Percentiles rank a stretch among this genome's conserved stretches.
Evolutionary conservation across 2,329 filamentous ascomycete genomes (phyloP).

Genomic region (Hypoxylon sp.): DNA sequence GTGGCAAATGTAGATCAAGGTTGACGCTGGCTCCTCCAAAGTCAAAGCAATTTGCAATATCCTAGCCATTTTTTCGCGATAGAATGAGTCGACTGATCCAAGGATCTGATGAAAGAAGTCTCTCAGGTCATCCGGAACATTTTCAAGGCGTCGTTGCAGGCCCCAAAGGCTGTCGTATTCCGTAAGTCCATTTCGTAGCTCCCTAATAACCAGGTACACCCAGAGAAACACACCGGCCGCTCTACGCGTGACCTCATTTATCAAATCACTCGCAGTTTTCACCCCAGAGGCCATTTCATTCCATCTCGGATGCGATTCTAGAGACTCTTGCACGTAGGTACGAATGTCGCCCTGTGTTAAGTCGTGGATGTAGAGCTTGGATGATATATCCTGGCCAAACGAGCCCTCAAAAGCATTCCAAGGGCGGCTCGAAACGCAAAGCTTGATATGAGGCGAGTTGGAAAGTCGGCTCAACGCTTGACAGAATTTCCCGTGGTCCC

Average conservation of each 20-base stretch:
- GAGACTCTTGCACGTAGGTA: not conserved
- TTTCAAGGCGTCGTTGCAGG: conserved; percentile 1
- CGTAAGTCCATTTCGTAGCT: conserved; percentile 1
- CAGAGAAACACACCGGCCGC: conserved; percentile 8
- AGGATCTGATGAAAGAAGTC: conserved; percentile 8
- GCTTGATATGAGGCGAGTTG: conserved; percentile 16
- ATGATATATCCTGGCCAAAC: not conserved
- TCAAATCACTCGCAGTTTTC: not conserved
- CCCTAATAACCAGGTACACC: conserved; percentile 2
- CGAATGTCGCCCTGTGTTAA: conserved; percentile 3
- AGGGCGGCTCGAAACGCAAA: conserved; percentile 28
- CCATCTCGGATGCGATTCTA: not conserved
- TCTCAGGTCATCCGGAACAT: conserved; percentile 1
- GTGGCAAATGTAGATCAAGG: conserved; percentile 2
- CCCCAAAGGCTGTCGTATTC: conserved; percentile 4
- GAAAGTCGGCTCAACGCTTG: conserved; percentile 12
- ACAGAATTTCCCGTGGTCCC: conserved; percentile 18
- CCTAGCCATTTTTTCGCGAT: conserved; percentile 3
- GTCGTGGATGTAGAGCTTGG: conserved; percentile 9
- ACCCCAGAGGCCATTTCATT: not conserved
- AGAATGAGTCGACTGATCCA: conserved; percentile 2
- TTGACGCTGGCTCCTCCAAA: not conserved
- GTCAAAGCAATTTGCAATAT: not conserved
- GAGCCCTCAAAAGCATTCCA: conserved; percentile 22
- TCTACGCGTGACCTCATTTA: conserved; percentile 1